Percentiles rank a stretch among this genome's conserved stretches.
Conservation (phyloP, 1,139 yeast genomes). For the Taiozyma onychis region DNA sequence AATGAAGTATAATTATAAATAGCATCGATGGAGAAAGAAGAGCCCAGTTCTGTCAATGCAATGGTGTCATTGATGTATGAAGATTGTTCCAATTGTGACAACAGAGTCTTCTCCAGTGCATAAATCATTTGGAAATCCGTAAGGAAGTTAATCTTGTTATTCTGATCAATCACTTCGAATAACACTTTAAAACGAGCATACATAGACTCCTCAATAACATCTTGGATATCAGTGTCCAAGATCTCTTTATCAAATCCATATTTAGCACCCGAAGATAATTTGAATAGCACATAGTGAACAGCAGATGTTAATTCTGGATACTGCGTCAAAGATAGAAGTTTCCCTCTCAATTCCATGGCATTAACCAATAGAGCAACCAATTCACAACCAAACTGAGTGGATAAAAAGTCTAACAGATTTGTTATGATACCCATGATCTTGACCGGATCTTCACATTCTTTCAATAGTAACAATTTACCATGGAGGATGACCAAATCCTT, state of each 20-base stretch:
- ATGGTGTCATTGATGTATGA: constrained; percentile 11
- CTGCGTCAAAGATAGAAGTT: neutral
- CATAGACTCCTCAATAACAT: constrained; percentile 11
- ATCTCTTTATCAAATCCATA: constrained; percentile 2
- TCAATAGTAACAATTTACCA: constrained; percentile 5
- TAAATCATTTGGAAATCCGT: constrained; percentile 14
- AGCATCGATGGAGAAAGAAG: constrained; percentile 23
- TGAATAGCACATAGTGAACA: neutral
- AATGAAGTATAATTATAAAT: constrained; percentile 14
- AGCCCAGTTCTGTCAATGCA: constrained; percentile 18
- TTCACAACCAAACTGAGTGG: constrained; percentile 11
- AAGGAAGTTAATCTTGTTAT: constrained; percentile 13
- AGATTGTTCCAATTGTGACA: constrained; percentile 11
- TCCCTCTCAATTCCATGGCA: constrained; percentile 5
- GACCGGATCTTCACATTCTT: neutral
- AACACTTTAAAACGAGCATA: constrained; percentile 17
- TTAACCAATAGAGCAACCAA: constrained; percentile 6
- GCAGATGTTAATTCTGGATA: neutral
- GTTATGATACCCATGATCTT: constrained; percentile 1
- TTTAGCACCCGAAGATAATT: neutral
- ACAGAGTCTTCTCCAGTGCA: constrained; percentile 11
- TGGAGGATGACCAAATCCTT: constrained; percentile 7
- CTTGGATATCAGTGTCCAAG: constrained; percentile 8
- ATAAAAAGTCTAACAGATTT: constrained; percentile 4
- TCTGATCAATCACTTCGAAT: constrained; percentile 23